Conservation (phyloP, 257 asterid genomes). For the Lycium barbarum region DNA sequence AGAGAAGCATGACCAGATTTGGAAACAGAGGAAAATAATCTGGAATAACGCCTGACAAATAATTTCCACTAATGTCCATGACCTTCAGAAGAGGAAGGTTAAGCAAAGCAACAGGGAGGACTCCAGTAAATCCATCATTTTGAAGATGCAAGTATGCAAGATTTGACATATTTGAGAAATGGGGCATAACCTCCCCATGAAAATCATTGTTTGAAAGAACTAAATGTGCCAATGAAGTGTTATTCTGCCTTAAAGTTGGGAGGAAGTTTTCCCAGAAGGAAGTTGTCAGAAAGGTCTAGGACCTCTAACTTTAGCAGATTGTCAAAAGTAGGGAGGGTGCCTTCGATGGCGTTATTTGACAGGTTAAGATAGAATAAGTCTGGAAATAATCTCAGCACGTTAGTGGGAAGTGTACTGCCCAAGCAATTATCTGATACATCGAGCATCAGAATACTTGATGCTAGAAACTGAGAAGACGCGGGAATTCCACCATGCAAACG, state of each 20-base stretch:
- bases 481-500: slow-evolving; percentile 7
- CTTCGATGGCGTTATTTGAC: slow-evolving; percentile 27
- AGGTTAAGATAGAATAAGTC: slow-evolving; percentile 10
- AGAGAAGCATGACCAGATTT: slow-evolving; percentile 25
- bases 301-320: slow-evolving; percentile 27
- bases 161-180: slow-evolving; percentile 29
- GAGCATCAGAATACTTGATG: slow-evolving; percentile 23
- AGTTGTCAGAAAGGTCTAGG: slow-evolving; percentile 36
- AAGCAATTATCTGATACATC: slow-evolving; percentile 26
- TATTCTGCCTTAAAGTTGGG: slow-evolving; percentile 22
- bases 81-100: slow-evolving; percentile 35
- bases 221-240: slow-evolving; percentile 29
- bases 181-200: slow-evolving; percentile 24
- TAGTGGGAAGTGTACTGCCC: not conserved
- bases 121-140: slow-evolving; percentile 33
- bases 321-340: slow-evolving; percentile 28
- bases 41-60: slow-evolving; percentile 32
- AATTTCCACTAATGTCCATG: slow-evolving; percentile 28
- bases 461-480: not conserved
- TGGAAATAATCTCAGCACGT: slow-evolving; percentile 15
- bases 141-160: slow-evolving; percentile 31
- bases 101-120: not conserved
- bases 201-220: slow-evolving; percentile 34
- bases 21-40: slow-evolving; percentile 26
- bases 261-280: slow-evolving; percentile 31